These are phyloP conservation scores for Abortiporus biennis DNA, from an alignment of 1,284 basidiomycete species.

Conservation along the genomic window DNA sequence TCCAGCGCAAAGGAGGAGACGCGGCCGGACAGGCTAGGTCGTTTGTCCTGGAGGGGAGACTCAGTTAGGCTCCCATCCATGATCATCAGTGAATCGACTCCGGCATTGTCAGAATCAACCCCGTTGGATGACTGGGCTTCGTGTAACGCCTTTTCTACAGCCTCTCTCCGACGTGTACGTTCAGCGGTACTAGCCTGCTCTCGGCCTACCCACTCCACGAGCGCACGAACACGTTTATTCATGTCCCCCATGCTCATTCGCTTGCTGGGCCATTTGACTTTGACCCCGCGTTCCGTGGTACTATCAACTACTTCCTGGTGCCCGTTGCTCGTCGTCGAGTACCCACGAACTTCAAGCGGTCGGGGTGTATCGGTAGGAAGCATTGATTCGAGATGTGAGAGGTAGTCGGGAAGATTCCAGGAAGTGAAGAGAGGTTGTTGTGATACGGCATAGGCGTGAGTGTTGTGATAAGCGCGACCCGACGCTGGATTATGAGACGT, in stretches of 20 bases:
- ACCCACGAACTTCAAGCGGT: conserved; percentile 67
- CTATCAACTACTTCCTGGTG: conserved; percentile 39
- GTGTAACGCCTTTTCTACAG: conserved; percentile 51
- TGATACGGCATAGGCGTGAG: conserved; percentile 70
- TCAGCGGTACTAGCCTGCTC: conserved; percentile 77
- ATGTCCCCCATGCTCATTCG: conserved; percentile 94
- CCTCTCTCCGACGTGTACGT: conserved; percentile 61
- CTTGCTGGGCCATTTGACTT: conserved; percentile 92
- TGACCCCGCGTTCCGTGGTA: conserved; percentile 80
- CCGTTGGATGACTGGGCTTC: conserved; percentile 24
- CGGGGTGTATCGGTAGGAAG: conserved; percentile 73
- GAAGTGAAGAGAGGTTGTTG: conserved; percentile 73
- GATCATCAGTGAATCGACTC: conserved; percentile 9
- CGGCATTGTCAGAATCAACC: conserved; percentile 7
- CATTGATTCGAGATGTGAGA: conserved; percentile 82
- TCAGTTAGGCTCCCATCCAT: conserved; percentile 9
- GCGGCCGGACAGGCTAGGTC: too few relatives aligned
- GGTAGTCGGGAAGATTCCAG: conserved; percentile 93
- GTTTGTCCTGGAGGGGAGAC: conserved; percentile 17
- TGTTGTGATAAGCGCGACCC: conserved; percentile 59
- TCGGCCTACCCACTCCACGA: conserved; percentile 89
- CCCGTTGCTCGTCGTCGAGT: conserved; percentile 29
- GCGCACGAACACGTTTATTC: conserved; percentile 89
- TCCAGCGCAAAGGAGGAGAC: conserved; percentile 9
- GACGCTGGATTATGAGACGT: conserved; percentile 15